Conservation (phyloP, 805 yeast species). For the Tetrapisispora phaffii region DNA sequence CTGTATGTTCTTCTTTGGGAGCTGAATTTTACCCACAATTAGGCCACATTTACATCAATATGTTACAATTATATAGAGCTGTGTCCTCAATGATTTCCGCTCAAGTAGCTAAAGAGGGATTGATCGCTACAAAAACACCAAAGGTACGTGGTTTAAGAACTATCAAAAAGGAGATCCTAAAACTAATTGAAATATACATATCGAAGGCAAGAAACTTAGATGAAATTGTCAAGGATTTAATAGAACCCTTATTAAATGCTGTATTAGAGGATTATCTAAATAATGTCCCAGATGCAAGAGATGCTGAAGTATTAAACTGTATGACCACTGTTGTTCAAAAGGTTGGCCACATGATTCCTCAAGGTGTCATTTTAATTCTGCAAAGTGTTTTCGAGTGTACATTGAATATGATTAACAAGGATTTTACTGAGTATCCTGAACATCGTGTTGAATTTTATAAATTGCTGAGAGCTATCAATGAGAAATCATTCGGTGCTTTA, state of each 20-base stretch:
- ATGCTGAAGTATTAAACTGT: constrained; percentile 93
- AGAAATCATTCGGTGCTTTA: constrained; percentile 76
- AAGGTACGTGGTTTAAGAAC: constrained; percentile 92
- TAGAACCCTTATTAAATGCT: constrained; percentile 73
- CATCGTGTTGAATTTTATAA: constrained; percentile 94
- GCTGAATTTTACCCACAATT: constrained; percentile 84
- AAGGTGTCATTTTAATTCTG: constrained; percentile 75
- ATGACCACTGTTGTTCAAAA: constrained; percentile 81
- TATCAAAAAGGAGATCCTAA: constrained; percentile 86
- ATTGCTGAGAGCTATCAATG: constrained; percentile 75
- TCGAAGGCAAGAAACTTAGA: constrained; percentile 78
- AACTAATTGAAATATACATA: constrained; percentile 79
- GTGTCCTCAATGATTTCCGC: constrained; percentile 79
- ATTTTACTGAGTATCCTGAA: constrained; percentile 93
- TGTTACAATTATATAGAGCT: constrained; percentile 82
- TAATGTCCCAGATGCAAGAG: constrained; percentile 93
- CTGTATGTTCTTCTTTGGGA: constrained; percentile 91
- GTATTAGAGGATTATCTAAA: constrained; percentile 81
- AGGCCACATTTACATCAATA: constrained; percentile 75
- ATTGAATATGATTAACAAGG: constrained; percentile 88
- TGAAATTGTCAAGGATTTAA: constrained; percentile 71
- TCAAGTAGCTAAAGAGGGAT: constrained; percentile 69
- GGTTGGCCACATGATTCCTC: constrained; percentile 81
- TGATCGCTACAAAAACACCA: constrained; percentile 89
- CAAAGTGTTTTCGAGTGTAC: constrained; percentile 93